Base-by-base conservation (phyloP, 768 basidiomycete species). In the Clathrus columnatus region DNA sequence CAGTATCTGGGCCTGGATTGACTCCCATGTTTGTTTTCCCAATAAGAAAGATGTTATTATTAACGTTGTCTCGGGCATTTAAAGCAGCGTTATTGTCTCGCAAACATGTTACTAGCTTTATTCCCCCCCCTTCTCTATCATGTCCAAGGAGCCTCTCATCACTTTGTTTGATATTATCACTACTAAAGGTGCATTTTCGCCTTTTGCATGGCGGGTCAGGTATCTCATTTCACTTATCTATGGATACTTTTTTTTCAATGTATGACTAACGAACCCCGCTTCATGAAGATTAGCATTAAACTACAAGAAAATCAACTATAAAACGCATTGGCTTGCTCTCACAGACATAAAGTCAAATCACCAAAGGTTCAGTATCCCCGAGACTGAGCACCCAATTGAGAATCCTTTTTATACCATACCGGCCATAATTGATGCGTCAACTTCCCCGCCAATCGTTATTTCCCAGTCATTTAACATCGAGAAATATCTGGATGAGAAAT, bases 261-360 rank as follows among this genome's bases (percentile, higher is more conserved):
- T 7, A 14, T n/a, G n/a, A 11, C 4, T n/a, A 36, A 36, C 36
- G 14, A 14, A n/a, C 11, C 30, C 11, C 10, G 36, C 11, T 36
- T 36, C 2, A 23, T 4, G 11, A 47, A 44, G 60, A 14, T 41
- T 61, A 1, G 55, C 54, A 17, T 49, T 61, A 3, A 61, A 61
- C 24, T 53, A 49, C 42, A 59, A 60, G 29, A 41, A 52, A 10
- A 36, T 61, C 18, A 50, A 54, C 24, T 61, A 60, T 42, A 45
- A 46, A 24, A 61, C 60, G 4, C 50, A 60, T 17, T 61, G 55
- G 56, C 28, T 61, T 48, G 30, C 50, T 26, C 57, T 51, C 46
- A 51, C 60, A 14, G 60, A 61, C 27, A 59, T 61, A 26, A 45
- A 54, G 42, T 48, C 60, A 7, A 57, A 43, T 30, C 48, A 57